phyloP scores from a whole-genome alignment of 2,329 filamentous ascomycete species.

The Xylaria sp. region DNA sequence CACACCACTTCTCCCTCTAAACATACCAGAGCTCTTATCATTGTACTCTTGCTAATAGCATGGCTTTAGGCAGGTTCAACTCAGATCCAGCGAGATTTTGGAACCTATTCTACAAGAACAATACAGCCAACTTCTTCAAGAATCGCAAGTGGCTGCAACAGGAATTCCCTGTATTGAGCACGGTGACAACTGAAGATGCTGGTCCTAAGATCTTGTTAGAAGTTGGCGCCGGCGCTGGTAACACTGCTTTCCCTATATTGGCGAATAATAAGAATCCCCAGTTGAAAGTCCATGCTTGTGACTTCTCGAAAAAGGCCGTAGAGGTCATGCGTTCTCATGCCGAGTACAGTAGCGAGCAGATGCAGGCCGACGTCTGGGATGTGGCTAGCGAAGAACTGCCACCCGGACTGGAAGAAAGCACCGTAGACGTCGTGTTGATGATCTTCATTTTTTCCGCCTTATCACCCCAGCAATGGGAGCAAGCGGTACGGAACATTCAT shows the following conservation, averaged over 20 bases:
- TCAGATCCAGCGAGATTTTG: constrained; percentile 92
- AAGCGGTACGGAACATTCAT: constrained; percentile 81
- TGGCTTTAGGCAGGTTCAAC: constrained; percentile 76
- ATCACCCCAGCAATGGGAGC: constrained; percentile 81
- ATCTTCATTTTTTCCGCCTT: constrained; percentile 98
- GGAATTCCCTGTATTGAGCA: constrained; percentile 87
- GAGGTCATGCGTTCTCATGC: constrained; percentile 86
- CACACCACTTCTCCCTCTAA: constrained; percentile 20
- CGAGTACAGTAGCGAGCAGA: constrained; percentile 72
- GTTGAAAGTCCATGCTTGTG: constrained; percentile 88
- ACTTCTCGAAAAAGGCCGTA: constrained; percentile 95
- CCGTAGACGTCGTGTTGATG: constrained; percentile 89
- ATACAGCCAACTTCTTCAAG: constrained; percentile 97
- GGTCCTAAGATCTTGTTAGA: constrained; percentile 79
- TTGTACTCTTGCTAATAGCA: constrained; percentile 9
- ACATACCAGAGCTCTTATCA: not conserved
- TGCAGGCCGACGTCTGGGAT: constrained; percentile 96
- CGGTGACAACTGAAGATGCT: constrained; percentile 73
- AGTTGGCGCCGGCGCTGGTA: constrained; percentile 93
- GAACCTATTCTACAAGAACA: constrained; percentile 98
- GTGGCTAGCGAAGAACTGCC: constrained; percentile 75
- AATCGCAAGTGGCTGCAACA: constrained; percentile 96
- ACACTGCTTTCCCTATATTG: constrained; percentile 92
- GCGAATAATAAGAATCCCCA: constrained; percentile 81
- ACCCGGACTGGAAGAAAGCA: constrained; percentile 75